Base-by-base conservation (phyloP, 2,329 filamentous ascomycete species). In the Paracorniculantispora psalliotae region DNA sequence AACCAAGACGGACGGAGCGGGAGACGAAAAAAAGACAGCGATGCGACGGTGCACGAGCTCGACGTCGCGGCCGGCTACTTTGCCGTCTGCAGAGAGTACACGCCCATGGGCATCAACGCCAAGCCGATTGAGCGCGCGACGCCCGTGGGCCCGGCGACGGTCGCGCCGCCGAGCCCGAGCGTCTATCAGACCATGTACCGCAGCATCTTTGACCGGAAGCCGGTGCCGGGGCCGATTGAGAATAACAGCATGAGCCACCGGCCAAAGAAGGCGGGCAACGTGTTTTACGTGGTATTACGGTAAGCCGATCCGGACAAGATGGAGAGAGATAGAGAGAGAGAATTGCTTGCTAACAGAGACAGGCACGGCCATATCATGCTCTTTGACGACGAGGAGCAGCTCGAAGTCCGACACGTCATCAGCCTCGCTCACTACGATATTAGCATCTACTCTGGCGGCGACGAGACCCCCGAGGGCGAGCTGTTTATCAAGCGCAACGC, bases 141-240 rank as follows among this genome's bases (percentile, higher is more conserved):
- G 0, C 91, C 92, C 6, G 84, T 90, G 13, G 91, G 91, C 19
- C 86, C 89, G 59, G 75, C 83, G 55, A 88, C 89, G 17, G 86
- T 94, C 47, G 85, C 88, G 35, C 80, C 89, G 44, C 89, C 92
- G 59, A 96, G 91, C 68, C 92, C 90, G 59, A 97, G 93, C 71
- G 93, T 99, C 39, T 97, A 97, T 73, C 94, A 97, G 81, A 89
- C 89, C 72, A 97, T 99, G 91, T 99, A 99, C 75, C 82, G 92
- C 70, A 96, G 90, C 72, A 88, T 99, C 62, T 97, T 99, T 71
- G 92, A 96, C 67, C 84, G 93, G 67, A 92, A 88, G 67, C 79
- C 76, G 37, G 65, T 68, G 9, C 65, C 76, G 2, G 73, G 74
- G 1, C 77, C 80, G 2, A 64, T 82, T 58, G 81, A 83, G 49